Evolutionary conservation across 2,329 filamentous ascomycete genomes (phyloP).

Genomic region (Aspergillus quadricinctus): DNA sequence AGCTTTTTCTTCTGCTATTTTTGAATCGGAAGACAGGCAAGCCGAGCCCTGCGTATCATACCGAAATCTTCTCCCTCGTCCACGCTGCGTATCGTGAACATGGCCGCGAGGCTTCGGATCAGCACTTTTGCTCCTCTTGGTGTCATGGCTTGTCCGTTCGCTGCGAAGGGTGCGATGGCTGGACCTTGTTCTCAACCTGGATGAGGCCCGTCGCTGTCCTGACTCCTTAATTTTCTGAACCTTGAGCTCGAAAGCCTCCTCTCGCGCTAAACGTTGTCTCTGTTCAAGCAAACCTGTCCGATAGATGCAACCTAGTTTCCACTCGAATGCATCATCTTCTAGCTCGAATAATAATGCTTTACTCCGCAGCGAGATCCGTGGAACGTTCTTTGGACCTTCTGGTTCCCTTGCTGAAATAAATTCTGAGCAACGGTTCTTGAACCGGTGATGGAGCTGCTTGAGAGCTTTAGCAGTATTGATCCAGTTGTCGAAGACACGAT

Average conservation of each 20-base stretch:
- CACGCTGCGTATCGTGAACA: conserved; percentile 28
- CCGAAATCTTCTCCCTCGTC: conserved; percentile 39
- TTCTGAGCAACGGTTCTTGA: conserved; percentile 80
- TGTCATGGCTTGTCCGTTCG: conserved; percentile 35
- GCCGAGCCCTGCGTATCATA: conserved; percentile 79
- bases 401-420: conserved; percentile 83
- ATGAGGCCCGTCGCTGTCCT: conserved; percentile 47
- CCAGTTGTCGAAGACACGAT: conserved; percentile 89
- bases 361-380: conserved; percentile 76
- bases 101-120: conserved; percentile 42
- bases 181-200: conserved; percentile 52
- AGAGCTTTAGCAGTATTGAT: conserved; percentile 82
- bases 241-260: conserved; percentile 86
- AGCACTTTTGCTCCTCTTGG: conserved; percentile 53
- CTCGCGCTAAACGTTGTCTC: conserved; percentile 79
- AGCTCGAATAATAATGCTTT: conserved; percentile 84
- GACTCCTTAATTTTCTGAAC: conserved; percentile 77
- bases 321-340: conserved; percentile 95
- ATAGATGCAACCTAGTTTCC: conserved; percentile 94
- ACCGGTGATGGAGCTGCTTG: conserved; percentile 88
- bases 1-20: conserved; percentile 72
- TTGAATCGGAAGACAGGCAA: conserved; percentile 66
- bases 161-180: conserved; percentile 43
- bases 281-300: conserved; percentile 84
- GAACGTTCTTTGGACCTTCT: conserved; percentile 79